Conservation (phyloP, 352 stramenopile genomes). For the Phytophthora brassicae region DNA sequence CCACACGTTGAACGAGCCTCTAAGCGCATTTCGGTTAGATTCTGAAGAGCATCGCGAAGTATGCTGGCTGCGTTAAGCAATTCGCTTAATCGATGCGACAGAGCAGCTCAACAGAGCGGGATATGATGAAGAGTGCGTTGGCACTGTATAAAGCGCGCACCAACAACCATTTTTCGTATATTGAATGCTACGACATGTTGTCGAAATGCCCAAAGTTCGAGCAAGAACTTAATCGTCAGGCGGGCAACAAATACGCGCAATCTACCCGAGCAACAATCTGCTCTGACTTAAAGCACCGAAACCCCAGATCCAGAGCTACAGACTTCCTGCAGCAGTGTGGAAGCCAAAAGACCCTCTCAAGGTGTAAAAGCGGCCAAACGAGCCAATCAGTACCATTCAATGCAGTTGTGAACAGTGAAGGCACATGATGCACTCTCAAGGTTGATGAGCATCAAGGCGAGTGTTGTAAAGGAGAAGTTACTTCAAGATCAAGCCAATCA, state of each 20-base stretch:
- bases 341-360: background rate
- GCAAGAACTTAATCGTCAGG: no score
- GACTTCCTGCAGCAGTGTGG: background rate
- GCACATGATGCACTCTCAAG: background rate
- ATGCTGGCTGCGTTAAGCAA: background rate
- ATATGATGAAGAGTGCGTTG: background rate
- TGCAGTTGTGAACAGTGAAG: background rate
- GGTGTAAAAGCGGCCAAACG: background rate
- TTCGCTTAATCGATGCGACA: background rate
- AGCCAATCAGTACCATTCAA: background rate
- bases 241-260: no score
- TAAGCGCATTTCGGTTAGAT: background rate
- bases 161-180: background rate
- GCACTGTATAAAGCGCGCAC: background rate
- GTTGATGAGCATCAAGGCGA: background rate
- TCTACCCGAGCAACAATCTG: no score
- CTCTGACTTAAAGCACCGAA: background rate
- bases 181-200: background rate
- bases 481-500: background rate
- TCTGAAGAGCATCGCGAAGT: background rate
- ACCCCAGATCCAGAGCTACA: background rate
- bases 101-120: background rate
- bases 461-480: background rate
- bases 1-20: background rate
- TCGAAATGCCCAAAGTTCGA: background rate